Evolutionary conservation across 768 basidiomycete species (phyloP).

Genomic region (Tricholoma furcatifolium): DNA sequence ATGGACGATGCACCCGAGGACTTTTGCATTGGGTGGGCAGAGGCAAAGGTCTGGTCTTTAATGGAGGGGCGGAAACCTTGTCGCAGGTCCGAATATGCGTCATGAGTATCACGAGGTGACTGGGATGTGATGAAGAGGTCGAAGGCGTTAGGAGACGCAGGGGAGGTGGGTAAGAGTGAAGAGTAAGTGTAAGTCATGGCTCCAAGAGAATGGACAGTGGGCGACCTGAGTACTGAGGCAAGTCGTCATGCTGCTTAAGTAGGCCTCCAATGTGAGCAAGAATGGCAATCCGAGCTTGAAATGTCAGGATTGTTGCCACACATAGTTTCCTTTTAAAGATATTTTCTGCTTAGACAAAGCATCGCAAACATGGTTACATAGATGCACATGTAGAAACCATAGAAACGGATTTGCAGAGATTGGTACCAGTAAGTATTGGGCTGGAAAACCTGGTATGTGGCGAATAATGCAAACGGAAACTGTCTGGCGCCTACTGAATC

Average conservation of each 20-base stretch:
- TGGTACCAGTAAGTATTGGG: neutral
- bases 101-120: conserved; percentile 37
- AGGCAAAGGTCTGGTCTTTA: conserved; percentile 5
- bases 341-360: conserved; percentile 3
- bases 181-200: conserved; percentile 22
- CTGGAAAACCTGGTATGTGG: neutral
- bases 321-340: conserved; percentile 11
- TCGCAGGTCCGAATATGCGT: conserved; percentile 38
- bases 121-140: conserved; percentile 33
- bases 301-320: conserved; percentile 3
- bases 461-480: conserved; percentile 5
- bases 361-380: conserved; percentile 8
- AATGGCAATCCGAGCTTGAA: conserved; percentile 6
- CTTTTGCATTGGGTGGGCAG: neutral
- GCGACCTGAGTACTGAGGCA: conserved; percentile 12
- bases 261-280: conserved; percentile 9
- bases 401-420: neutral
- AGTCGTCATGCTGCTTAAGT: conserved; percentile 14
- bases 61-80: conserved; percentile 31
- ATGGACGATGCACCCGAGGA: conserved; percentile 13
- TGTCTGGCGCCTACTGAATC: neutral
- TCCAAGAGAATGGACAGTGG: too few relatives aligned
- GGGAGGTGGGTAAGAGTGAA: conserved; percentile 25
- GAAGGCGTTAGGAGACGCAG: conserved; percentile 28
- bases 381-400: conserved; percentile 6